A percentile compares a stretch with the other conserved stretches of the same genome.
Evolutionary conservation across 2,329 filamentous ascomycete genomes (phyloP).

Genomic region (Fusarium beomiforme): DNA sequence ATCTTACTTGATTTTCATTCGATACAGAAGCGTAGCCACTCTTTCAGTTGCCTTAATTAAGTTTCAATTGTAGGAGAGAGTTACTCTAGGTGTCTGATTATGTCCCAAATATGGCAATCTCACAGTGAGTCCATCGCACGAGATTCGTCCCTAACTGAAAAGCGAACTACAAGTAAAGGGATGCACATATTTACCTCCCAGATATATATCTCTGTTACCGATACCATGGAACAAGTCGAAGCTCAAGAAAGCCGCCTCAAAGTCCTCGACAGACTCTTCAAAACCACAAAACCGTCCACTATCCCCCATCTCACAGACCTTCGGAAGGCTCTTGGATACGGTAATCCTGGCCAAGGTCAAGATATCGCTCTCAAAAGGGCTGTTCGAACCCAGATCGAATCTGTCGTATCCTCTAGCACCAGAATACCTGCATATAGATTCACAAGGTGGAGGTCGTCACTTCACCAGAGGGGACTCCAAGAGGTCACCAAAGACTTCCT

Average conservation of each 20-base stretch:
- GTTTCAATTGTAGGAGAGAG: neutral
- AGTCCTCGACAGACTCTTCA: constrained; percentile 3
- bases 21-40: neutral
- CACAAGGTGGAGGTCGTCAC: constrained; percentile 14
- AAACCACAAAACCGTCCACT: neutral
- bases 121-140: neutral
- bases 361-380: constrained; percentile 35
- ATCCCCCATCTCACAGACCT: constrained; percentile 29
- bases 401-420: constrained; percentile 14
- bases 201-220: neutral
- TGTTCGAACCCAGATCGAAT: neutral
- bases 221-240: constrained; percentile 2
- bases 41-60: neutral
- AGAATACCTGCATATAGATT: neutral
- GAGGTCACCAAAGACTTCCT: constrained; percentile 33
- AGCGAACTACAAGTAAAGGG: neutral
- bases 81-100: neutral
- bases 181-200: neutral
- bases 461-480: constrained; percentile 29
- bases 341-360: neutral
- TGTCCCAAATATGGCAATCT: neutral
- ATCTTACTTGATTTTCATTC: neutral
- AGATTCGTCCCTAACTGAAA: neutral
- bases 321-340: constrained; percentile 32
- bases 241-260: neutral